Evolutionary conservation across 1,139 yeast genomes (phyloP), one percentile per base, ranked within the genome.

Genomic region (Pichiaceae sp.): DNA sequence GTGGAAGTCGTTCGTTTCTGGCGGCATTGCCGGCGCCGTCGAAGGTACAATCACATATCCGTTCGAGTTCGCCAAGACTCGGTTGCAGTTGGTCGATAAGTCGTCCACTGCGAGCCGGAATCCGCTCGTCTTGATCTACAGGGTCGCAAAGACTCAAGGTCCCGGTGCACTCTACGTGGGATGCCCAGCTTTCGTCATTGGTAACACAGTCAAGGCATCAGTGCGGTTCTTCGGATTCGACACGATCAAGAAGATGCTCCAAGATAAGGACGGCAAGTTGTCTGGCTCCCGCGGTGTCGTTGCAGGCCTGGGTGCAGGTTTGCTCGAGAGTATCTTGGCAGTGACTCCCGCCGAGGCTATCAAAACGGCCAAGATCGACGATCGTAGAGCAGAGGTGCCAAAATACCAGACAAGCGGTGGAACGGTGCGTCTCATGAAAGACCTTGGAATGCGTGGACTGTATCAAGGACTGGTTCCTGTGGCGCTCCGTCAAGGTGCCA

Each of bases 331-430:
- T 39, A 81, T 87, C 23, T 69, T 87, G 31, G 98, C 97, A 0
- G 95, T 91, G 33, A 91, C 98, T 1, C 98, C 98, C 4, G 87
- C 89, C 43, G 98, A 91, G 60, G 95, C 96, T 28, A 85, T 91
- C 59, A 91, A 91, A 57, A 91, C 97, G 1, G 96, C 93, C 0
- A 71, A 87, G 61, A 91, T 91, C 48, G 98, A 91, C 61, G 98
- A 89, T 57, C 84, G 79, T 49, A 95, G 82, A 59, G 54, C 80
- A 4, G 64, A 75, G 2, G 68, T 67, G 35, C 96, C 96, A 34
- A 79, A 73, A 57, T 89, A 89, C 61, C 86, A 78, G 49, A 11
- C 24, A 14, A 42, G 38, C 26, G 65, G 64, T 46, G 66, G 73
- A 23, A 66, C 86, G 1, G 52, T 77, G 35, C 69, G 68, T 49